Evolutionary conservation across 768 basidiomycete genomes (phyloP).

Genomic region (Serendipita sp.): DNA sequence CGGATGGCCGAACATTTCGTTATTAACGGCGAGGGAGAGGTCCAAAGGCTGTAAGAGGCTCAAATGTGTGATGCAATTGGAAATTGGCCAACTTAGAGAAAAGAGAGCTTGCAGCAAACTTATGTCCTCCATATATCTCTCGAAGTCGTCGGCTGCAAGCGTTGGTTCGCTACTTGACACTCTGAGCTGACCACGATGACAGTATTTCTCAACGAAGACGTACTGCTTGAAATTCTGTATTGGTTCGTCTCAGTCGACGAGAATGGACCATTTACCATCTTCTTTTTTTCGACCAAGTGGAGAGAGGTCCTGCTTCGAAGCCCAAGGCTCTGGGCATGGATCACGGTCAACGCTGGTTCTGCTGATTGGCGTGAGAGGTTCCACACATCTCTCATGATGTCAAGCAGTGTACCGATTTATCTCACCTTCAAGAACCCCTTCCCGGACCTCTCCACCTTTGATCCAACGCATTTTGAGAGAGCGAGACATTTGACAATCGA

Average conservation of each 20-base stretch:
- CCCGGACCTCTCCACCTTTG: too few species aligned
- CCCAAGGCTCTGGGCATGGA: neutral
- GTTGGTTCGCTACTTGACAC: neutral
- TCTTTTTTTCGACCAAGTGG: neutral
- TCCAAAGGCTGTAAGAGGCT: constrained; percentile 61
- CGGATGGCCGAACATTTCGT: constrained; percentile 78
- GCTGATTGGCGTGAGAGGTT: neutral
- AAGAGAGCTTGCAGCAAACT: too few species aligned
- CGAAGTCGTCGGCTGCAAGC: constrained; percentile 23
- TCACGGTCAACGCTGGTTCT: neutral
- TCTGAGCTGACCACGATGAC: neutral
- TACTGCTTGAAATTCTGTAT: neutral
- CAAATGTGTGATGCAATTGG: constrained; percentile 64
- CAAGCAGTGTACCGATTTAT: neutral
- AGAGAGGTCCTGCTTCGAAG: neutral
- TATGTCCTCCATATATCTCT: too few species aligned
- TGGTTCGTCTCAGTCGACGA: neutral
- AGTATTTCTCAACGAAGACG: neutral
- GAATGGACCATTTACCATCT: neutral
- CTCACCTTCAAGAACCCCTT: too few species aligned
- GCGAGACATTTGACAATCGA: too few species aligned
- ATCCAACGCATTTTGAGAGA: too few species aligned
- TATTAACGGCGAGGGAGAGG: constrained; percentile 74
- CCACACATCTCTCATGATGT: neutral
- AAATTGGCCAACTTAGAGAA: constrained; percentile 38